Evolutionary conservation across 495 filamentous ascomycete genomes (phyloP).

Genomic region (Delitschia confertaspora): DNA sequence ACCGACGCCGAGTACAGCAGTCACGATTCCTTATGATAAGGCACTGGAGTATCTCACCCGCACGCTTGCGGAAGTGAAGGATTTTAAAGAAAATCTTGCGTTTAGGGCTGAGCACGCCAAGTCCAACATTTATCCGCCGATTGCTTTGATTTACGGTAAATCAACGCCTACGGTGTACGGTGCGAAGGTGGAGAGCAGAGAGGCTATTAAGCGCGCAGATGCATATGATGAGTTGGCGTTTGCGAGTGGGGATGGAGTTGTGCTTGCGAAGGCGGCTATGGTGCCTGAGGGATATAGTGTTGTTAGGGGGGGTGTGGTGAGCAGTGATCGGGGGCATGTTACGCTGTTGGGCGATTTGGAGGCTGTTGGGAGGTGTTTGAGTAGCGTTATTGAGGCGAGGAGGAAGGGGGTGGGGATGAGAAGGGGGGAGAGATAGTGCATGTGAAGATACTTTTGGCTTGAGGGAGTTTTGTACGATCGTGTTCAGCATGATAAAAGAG

Average conservation of each 20-base stretch:
- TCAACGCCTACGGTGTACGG: slow-evolving; percentile 76
- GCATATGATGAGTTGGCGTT: slow-evolving; percentile 85
- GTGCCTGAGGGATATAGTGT: slow-evolving; percentile 69
- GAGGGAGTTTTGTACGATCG: too few relatives aligned
- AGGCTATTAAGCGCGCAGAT: slow-evolving; percentile 63
- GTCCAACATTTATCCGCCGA: slow-evolving; percentile 67
- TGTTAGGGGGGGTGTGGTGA: slow-evolving; percentile 61
- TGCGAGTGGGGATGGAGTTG: slow-evolving; percentile 81
- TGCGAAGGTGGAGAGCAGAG: slow-evolving; percentile 57
- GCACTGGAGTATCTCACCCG: slow-evolving; percentile 67
- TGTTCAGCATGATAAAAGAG: too few relatives aligned
- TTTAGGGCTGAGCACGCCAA: slow-evolving; percentile 51
- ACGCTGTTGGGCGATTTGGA: slow-evolving; percentile 77
- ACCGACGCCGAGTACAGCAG: slow-evolving; percentile 34
- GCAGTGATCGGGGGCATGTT: slow-evolving; percentile 77
- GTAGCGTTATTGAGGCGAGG: slow-evolving; percentile 56
- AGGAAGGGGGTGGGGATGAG: slow-evolving; percentile 62
- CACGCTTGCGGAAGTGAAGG: slow-evolving; percentile 58
- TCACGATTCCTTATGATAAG: slow-evolving; percentile 41
- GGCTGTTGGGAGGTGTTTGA: slow-evolving; percentile 65
- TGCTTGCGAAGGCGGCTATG: slow-evolving; percentile 79
- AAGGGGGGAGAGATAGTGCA: slow-evolving; percentile 6
- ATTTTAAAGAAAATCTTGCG: slow-evolving; percentile 64
- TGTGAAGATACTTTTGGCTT: too few relatives aligned
- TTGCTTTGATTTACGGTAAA: slow-evolving; percentile 82